Percentiles rank a stretch among this genome's conserved stretches.
Evolutionary conservation across 208 protist species (phyloP).

Genomic region (Trypanosoma melophagium): DNA sequence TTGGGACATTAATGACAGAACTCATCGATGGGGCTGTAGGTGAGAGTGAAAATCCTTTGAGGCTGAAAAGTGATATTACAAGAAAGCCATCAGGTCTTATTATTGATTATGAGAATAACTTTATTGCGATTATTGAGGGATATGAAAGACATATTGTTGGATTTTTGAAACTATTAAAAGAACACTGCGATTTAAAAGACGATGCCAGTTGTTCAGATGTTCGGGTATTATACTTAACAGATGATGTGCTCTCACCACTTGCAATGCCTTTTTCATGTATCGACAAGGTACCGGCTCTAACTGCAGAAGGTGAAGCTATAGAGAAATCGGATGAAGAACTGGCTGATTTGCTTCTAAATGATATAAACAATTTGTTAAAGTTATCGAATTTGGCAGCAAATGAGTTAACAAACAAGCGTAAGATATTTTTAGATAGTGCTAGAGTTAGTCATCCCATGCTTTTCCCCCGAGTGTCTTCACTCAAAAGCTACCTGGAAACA

Average conservation of each 20-base stretch:
- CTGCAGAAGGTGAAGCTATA: conserved; percentile 19
- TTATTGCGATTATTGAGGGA: conserved; percentile 66
- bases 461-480: conserved; percentile 51
- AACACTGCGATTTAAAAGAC: conserved; percentile 20
- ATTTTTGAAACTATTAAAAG: conserved; percentile 41
- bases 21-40: conserved; percentile 3
- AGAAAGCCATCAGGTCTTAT: conserved; percentile 26
- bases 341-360: conserved; percentile 37
- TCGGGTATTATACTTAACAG: conserved; percentile 61
- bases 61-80: not conserved
- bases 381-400: conserved; percentile 29
- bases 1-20: conserved; percentile 19
- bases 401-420: conserved; percentile 18
- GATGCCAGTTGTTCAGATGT: conserved; percentile 30
- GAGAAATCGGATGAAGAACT: conserved; percentile 61
- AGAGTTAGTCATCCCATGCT: conserved; percentile 66
- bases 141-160: conserved; percentile 55
- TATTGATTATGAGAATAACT: conserved; percentile 70
- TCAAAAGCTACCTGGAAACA: conserved; percentile 51
- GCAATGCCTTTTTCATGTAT: conserved; percentile 34
- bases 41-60: conserved; percentile 18
- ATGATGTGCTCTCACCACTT: conserved; percentile 42
- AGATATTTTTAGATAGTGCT: conserved; percentile 60
- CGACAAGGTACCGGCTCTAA: conserved; percentile 56
- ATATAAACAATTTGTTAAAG: conserved; percentile 56